Evolutionary conservation across 495 filamentous ascomycete species (phyloP).

Genomic region (Neurospora sp.): DNA sequence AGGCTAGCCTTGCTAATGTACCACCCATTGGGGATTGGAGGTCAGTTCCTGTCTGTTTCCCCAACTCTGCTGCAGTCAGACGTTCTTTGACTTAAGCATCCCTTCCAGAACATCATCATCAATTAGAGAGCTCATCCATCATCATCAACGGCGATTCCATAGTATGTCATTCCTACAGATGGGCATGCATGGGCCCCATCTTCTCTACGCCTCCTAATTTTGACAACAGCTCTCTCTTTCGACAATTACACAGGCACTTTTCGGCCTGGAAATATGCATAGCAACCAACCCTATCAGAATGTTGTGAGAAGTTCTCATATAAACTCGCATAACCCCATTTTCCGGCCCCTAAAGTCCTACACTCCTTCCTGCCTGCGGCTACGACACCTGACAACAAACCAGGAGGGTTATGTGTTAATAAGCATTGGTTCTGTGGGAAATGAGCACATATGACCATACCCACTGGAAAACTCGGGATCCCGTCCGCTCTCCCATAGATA

Average conservation of each 20-base stretch:
- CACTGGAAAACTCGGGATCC: constrained; percentile 34
- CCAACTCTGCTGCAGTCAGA: background rate
- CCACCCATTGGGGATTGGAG: too few relatives aligned
- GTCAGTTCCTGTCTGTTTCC: too few relatives aligned
- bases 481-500: constrained; percentile 43
- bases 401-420: too few relatives aligned
- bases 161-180: too few relatives aligned
- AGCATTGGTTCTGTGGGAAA: background rate
- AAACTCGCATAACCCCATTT: background rate
- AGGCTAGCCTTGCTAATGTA: too few relatives aligned
- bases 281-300: background rate
- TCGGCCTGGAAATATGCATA: background rate
- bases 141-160: background rate
- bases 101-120: background rate
- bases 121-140: too few relatives aligned
- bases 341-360: background rate
- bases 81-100: background rate
- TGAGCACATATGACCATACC: constrained; percentile 22
- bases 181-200: background rate
- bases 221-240: too few relatives aligned
- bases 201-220: background rate
- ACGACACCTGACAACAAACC: too few relatives aligned
- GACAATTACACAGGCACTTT: background rate
- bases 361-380: background rate
- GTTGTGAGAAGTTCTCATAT: background rate